Evolutionary conservation across 2,329 filamentous ascomycete genomes (phyloP), one percentile per base, ranked within the genome.

Genomic region (Colletotrichum tofieldiae): DNA sequence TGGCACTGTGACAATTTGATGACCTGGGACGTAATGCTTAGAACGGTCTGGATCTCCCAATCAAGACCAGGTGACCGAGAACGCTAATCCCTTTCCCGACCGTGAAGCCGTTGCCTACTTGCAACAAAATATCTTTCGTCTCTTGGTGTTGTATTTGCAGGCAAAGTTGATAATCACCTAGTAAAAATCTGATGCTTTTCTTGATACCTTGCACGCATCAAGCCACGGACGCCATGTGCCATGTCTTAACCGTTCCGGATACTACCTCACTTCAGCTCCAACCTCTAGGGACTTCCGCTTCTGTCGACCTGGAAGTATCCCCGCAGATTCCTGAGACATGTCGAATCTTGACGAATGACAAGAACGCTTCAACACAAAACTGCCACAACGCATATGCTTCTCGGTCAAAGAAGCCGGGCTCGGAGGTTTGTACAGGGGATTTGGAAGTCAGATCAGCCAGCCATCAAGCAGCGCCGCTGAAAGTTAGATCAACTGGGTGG

Each of bases 401-500:
- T 29, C n/a, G 14, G 23, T 12, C 9, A 43, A 59, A 6, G 16
- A 41, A 41, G 39, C n/a, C n/a, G 12, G 37, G 23, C 7, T 39
- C 37, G 18, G 9, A 18, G 18, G 9, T 20, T 32, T 11, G 37
- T 7, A 26, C 3, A 41, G 37, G 37, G 14, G 26, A 26, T 20
- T 20, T 14, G 14, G 9, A 29, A 35, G 9, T 43, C 23, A 59
- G 55, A 59, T 59, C 55, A 59, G 37, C 55, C 55, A 59, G 55
- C 55, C 55, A 59, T 43, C 14, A 9, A 23, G 23, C 23, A 35
- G n/a, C 14, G 7, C 14, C 16, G 20, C 11, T 11, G n/a, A 26
- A 49, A n/a, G 47, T 5, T 26, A 20, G 47, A 12, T 49, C 14
- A 43, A 29, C 14, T 29, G 9, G 29, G 20, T 18, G 8, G 3